phyloP scores from a whole-genome alignment of 345 rosid species.

The Zanthoxylum bungeanum region DNA sequence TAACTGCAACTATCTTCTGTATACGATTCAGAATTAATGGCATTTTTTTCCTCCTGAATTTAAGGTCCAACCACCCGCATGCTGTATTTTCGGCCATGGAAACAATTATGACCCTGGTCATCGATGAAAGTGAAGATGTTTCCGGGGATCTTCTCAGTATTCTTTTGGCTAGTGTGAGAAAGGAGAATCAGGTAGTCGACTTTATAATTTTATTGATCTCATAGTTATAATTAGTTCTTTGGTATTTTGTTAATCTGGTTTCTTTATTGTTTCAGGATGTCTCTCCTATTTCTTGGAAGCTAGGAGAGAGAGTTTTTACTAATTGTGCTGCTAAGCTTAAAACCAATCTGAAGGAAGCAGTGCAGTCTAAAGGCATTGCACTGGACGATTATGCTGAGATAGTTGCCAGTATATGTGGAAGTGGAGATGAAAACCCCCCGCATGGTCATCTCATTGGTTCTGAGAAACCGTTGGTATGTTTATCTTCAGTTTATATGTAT shows the following conservation, averaged over 20 bases:
- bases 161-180: constrained; percentile 60
- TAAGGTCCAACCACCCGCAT: constrained; percentile 53
- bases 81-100: constrained; percentile 60
- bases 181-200: constrained; percentile 55
- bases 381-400: constrained; percentile 58
- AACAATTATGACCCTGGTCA: constrained; percentile 58
- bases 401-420: constrained; percentile 48
- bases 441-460: constrained; percentile 21
- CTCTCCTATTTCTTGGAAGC: constrained; percentile 47
- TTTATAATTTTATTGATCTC: neutral
- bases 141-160: constrained; percentile 48
- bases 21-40: constrained; percentile 8
- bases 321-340: constrained; percentile 56
- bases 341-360: constrained; percentile 50
- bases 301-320: constrained; percentile 56
- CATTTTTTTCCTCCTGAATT: constrained; percentile 20
- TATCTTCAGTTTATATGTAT: constrained; percentile 13
- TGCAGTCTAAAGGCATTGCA: constrained; percentile 35
- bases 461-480: constrained; percentile 46
- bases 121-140: constrained; percentile 64
- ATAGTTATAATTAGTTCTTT: neutral
- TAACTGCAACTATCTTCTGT: constrained; percentile 3
- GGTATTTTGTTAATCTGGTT: constrained; percentile 11
- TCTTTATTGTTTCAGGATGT: constrained; percentile 33
- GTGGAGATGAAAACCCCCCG: constrained; percentile 20